Evolutionary conservation across 1,139 yeast species (phyloP), one percentile per base, ranked within the genome.

Genomic region (Chernovozyma aurita): DNA sequence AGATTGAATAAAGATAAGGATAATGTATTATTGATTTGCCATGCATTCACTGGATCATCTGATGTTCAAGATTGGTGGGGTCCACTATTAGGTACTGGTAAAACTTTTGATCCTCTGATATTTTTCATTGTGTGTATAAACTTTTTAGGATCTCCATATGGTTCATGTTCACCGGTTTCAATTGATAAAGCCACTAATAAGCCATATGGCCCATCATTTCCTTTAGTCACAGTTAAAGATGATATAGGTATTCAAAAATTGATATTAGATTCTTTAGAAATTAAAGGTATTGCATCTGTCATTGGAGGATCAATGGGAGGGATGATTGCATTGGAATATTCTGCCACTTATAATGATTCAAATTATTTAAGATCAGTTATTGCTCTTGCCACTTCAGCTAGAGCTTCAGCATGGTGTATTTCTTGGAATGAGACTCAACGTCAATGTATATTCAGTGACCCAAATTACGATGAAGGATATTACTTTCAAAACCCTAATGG

Each of bases 61-160:
- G 98, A 92, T 55, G 96, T 90, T 15, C 76, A 84, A 32, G 98
- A 92, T 54, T 92, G 98, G 98, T 86, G 98, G 98, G 97, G 97
- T 0, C 97, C 98, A 0, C 63, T 92, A 24, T 65, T 92, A 32
- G 98, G 98, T 0, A 76, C 81, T 4, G 85, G 79, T 18, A 75
- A 83, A 47, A 95, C 97, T 1, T 88, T 92, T 59, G 98, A 92
- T 59, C 95, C 97, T 0, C 70, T 88, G 1, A 73, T 85, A 45
- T 92, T 82, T 57, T 87, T 86, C 56, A 78, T 92, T 32, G 70
- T 92, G 12, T 92, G 98, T 58, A 65, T 92, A 41, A 92, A 92
- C 57, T 81, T 95, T 26, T 70, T 94, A 42, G 98, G 98, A 0
- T 86, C 96, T 1, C 98, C 98, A 0, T 92, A 92, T 54, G 98